These are phyloP conservation scores for Pythium sukuiense DNA, from an alignment of 352 stramenopile species.

Conservation along the genomic window DNA sequence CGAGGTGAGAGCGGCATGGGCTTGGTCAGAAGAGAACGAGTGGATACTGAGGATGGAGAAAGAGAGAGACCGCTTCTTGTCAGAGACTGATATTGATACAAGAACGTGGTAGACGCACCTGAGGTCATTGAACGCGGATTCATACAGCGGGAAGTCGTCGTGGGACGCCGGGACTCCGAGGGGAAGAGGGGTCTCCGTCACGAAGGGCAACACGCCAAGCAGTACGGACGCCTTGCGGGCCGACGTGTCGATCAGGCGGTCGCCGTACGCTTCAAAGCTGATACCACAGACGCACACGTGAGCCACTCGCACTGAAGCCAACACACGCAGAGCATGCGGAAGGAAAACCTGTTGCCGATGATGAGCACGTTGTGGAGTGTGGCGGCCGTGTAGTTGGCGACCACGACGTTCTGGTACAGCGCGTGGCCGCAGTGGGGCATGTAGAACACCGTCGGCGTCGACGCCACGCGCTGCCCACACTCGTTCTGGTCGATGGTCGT, in stretches of 20 bases:
- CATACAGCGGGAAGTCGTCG: constrained; percentile 59
- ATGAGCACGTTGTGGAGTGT: constrained; percentile 52
- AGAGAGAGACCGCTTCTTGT: no score
- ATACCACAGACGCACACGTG: not conserved
- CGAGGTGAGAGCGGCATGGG: not conserved
- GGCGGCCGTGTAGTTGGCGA: constrained; percentile 64
- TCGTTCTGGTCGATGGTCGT: constrained; percentile 64
- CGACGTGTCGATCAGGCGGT: constrained; percentile 51
- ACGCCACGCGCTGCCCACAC: constrained; percentile 42
- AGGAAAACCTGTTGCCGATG: constrained; percentile 91
- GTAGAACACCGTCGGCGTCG: constrained; percentile 79
- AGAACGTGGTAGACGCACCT: constrained; percentile 41
- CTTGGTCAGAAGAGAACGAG: constrained; percentile 20
- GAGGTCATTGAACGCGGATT: constrained; percentile 79
- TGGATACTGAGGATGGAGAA: constrained; percentile 25
- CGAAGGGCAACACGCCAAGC: constrained; percentile 47
- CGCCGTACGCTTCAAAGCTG: constrained; percentile 79
- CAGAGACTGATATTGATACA: no score
- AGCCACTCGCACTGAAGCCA: no score
- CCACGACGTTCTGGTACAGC: constrained; percentile 90
- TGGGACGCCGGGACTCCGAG: constrained; percentile 44
- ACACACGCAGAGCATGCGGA: no score
- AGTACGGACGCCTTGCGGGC: constrained; percentile 49
- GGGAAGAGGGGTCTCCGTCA: constrained; percentile 45
- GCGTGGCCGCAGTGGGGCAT: constrained; percentile 89